These are phyloP conservation scores for Plasmodium yoelii DNA, from an alignment of 169 alveolate species.

Conservation along the genomic window DNA sequence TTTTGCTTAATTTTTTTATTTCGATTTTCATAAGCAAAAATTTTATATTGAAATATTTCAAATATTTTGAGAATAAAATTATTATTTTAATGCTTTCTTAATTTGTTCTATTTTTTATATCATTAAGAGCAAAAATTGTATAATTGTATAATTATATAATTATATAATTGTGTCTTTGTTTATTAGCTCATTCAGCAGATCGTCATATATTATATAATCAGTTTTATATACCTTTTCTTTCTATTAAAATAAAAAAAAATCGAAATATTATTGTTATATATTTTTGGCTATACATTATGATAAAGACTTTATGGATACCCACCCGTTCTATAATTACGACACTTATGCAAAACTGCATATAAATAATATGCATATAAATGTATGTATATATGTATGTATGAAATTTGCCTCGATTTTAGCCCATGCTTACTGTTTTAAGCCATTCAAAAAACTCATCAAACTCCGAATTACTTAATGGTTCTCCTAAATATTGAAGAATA, in stretches of 20 bases:
- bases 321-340: background rate
- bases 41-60: too few species aligned
- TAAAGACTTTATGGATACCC: background rate
- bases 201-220: slow-evolving; percentile 62
- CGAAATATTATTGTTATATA: background rate
- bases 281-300: background rate
- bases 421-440: slow-evolving; percentile 58
- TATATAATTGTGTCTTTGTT: slow-evolving; percentile 52
- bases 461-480: slow-evolving; percentile 58
- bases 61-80: too few species aligned
- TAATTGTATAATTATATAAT: background rate
- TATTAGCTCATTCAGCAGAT: slow-evolving; percentile 56
- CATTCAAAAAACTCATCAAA: slow-evolving; percentile 73
- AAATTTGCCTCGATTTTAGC: too few species aligned
- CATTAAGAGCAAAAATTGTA: background rate
- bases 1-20: too few species aligned
- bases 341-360: too few species aligned
- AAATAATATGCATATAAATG: slow-evolving; percentile 1
- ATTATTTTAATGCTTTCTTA: too few species aligned
- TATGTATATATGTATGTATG: background rate
- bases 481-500: slow-evolving; percentile 71
- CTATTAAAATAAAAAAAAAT: slow-evolving; percentile 12
- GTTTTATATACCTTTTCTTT: slow-evolving; percentile 57
- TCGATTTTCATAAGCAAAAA: too few species aligned
- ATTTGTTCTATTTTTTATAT: background rate